These are phyloP conservation scores for Lactifluus volemus DNA, from an alignment of 768 basidiomycete species.

Conservation along the genomic window DNA sequence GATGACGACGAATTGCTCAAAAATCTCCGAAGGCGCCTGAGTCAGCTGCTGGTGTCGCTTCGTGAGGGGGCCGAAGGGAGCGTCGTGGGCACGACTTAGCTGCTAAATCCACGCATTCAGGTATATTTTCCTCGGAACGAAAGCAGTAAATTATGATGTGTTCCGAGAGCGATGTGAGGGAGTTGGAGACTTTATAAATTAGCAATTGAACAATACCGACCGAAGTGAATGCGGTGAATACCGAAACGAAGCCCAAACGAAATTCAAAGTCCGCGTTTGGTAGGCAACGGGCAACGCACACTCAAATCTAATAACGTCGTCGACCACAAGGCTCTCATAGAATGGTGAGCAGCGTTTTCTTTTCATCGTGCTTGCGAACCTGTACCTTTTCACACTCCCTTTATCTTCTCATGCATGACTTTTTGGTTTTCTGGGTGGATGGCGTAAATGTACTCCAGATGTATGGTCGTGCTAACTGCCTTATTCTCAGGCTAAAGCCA, in stretches of 20 bases:
- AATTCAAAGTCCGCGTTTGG: not conserved
- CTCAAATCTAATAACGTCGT: not conserved
- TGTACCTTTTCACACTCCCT: not conserved
- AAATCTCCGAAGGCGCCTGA: constrained; percentile 19
- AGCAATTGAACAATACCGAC: too few species aligned
- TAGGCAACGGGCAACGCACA: not conserved
- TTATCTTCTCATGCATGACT: not conserved
- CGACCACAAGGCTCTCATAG: constrained; percentile 25
- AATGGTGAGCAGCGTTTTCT: constrained; percentile 25
- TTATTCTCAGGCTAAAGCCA: constrained; percentile 42
- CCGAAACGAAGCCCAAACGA: not conserved
- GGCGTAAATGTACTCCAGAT: constrained; percentile 20
- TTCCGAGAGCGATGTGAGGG: too few species aligned
- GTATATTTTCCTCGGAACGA: too few species aligned
- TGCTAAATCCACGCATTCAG: not conserved
- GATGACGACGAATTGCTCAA: constrained; percentile 21
- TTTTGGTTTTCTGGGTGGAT: constrained; percentile 23
- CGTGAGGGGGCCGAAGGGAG: constrained; percentile 20
- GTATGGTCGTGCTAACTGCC: constrained; percentile 15
- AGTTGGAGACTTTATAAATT: too few species aligned
- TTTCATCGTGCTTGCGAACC: not conserved
- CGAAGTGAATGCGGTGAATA: too few species aligned
- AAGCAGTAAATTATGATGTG: too few species aligned
- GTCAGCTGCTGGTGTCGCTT: constrained; percentile 18
- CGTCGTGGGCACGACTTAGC: not conserved